Evolutionary conservation across 331 rosid genomes (phyloP).

Genomic region (Cydonia oblonga): DNA sequence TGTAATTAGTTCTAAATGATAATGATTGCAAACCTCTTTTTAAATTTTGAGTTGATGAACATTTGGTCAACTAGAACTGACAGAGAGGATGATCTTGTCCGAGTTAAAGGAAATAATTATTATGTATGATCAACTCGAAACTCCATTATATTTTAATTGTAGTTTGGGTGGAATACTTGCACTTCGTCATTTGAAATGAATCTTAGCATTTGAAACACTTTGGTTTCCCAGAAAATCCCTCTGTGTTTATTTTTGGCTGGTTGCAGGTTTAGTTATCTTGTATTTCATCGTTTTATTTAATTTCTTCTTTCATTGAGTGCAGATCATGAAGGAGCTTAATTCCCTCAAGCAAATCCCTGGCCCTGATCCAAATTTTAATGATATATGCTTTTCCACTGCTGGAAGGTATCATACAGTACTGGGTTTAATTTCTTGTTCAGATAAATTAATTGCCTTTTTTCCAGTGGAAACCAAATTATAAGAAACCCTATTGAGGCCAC

Average conservation of each 20-base stretch:
- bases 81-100: not conserved
- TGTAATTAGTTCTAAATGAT: not conserved
- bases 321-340: conserved; percentile 61
- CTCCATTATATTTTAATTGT: not conserved
- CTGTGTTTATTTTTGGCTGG: not conserved
- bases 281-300: not conserved
- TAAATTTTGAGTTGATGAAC: not conserved
- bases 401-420: too few species aligned
- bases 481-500: not conserved
- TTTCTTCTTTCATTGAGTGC: conserved; percentile 6
- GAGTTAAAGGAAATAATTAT: not conserved
- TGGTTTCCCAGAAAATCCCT: not conserved
- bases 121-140: not conserved
- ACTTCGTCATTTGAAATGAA: not conserved
- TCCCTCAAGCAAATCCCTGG: conserved; percentile 59
- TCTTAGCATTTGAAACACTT: not conserved
- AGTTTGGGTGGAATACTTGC: not conserved
- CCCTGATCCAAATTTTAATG: conserved; percentile 81
- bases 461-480: not conserved
- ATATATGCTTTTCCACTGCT: conserved; percentile 69
- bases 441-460: not conserved
- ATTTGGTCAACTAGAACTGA: not conserved
- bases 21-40: not conserved
- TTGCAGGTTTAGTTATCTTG: not conserved
- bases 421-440: too few species aligned